Evolutionary conservation across 495 filamentous ascomycete species (phyloP).

Genomic region (Penicillium arizonense): DNA sequence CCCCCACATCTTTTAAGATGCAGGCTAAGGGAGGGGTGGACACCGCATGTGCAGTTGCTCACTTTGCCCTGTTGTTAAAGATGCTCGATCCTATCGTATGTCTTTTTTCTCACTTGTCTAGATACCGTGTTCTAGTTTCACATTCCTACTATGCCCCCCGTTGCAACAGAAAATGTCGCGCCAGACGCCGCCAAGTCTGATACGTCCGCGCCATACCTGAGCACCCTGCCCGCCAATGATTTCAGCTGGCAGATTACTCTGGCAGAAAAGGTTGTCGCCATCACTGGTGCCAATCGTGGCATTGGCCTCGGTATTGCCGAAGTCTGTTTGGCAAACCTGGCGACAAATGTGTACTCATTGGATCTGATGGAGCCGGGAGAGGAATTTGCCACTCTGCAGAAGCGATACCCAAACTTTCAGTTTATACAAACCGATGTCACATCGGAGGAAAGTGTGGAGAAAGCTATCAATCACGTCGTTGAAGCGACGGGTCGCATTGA

Average conservation of each 20-base stretch:
- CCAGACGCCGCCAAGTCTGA: slow-evolving; percentile 5
- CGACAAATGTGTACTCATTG: slow-evolving; percentile 37
- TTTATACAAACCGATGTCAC: slow-evolving; percentile 43
- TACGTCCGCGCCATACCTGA: slow-evolving; percentile 13
- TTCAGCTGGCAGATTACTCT: slow-evolving; percentile 32
- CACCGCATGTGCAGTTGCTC: too few relatives aligned
- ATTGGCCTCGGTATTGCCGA: slow-evolving; percentile 40
- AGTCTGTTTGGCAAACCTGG: slow-evolving; percentile 39
- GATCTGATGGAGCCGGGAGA: slow-evolving; percentile 43
- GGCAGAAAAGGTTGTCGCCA: slow-evolving; percentile 26
- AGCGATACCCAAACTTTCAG: slow-evolving; percentile 32
- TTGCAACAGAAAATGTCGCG: slow-evolving; percentile 11
- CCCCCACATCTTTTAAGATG: too few relatives aligned
- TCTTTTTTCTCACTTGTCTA: background rate
- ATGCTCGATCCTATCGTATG: too few relatives aligned
- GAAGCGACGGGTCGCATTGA: slow-evolving; percentile 33
- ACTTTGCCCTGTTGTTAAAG: too few relatives aligned
- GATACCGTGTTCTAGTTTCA: background rate
- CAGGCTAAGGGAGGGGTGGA: too few relatives aligned
- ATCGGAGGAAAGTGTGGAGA: slow-evolving; percentile 35
- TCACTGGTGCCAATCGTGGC: slow-evolving; percentile 41
- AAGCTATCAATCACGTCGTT: slow-evolving; percentile 37
- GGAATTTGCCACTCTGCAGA: slow-evolving; percentile 33
- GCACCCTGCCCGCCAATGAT: slow-evolving; percentile 22
- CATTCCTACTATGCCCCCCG: slow-evolving; percentile 15